Evolutionary conservation across 2,329 filamentous ascomycete species (phyloP).

Genomic region (Fusarium sp.): DNA sequence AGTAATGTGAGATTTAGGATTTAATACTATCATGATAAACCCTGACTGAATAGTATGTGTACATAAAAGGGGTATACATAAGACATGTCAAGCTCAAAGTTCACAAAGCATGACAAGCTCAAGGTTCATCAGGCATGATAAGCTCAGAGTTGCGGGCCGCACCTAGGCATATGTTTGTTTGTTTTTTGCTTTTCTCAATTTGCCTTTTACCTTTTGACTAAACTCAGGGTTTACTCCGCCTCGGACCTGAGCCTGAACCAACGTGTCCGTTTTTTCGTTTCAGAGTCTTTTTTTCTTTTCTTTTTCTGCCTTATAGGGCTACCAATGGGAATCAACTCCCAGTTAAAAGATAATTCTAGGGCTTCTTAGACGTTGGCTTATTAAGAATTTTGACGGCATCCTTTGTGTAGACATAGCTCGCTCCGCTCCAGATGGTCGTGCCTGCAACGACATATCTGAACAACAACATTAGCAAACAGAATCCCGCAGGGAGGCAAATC

Average conservation of each 20-base stretch:
- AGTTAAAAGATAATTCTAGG: constrained; percentile 12
- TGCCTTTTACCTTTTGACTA: neutral
- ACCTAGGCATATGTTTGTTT: neutral
- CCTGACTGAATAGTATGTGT: constrained; percentile 5
- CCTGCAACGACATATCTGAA: constrained; percentile 84
- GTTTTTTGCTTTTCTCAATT: neutral
- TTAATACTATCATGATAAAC: constrained; percentile 11
- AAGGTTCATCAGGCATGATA: neutral
- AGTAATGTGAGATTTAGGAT: constrained; percentile 9
- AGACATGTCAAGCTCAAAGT: constrained; percentile 23
- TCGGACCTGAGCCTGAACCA: constrained; percentile 1
- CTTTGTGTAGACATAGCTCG: constrained; percentile 92
- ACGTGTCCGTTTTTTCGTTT: neutral
- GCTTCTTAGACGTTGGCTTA: constrained; percentile 45
- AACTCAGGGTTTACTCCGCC: neutral
- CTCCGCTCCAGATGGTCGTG: constrained; percentile 93
- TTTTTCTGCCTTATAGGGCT: no score
- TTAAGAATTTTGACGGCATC: constrained; percentile 90
- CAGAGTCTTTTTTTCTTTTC: constrained; percentile 1
- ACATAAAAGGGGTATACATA: constrained; percentile 27
- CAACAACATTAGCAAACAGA: constrained; percentile 17
- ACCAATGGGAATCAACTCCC: neutral
- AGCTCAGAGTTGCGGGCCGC: constrained; percentile 14
- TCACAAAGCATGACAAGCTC: no score
- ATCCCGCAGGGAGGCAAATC: neutral